Evolutionary conservation across 345 rosid species (phyloP), one percentile per base, ranked within the genome.

Genomic region (Kernera saxatilis): DNA sequence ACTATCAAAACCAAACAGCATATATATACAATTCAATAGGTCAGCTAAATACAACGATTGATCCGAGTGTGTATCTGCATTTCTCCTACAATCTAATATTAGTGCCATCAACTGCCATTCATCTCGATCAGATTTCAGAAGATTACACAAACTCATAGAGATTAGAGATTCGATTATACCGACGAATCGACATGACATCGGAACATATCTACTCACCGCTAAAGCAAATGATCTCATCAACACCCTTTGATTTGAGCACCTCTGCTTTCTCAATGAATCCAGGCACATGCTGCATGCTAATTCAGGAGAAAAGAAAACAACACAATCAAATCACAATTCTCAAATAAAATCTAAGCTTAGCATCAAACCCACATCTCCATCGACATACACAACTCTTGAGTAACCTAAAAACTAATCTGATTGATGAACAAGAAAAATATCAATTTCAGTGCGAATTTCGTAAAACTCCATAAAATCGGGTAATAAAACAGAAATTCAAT

Each of bases 241-340:
- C 85, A 18, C 96, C 98, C 85, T 94, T 91, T 14, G 95, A 78
- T 82, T 85, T 85, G 50, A 94, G 77, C 77, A 82, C 92, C 25
- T 79, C 96, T 0, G 98, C 96, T 77, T 82, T 87, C 86, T 91
- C 99, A 45, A 94, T 82, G 78, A 84, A 94, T 44, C 99, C 98
- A 8, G 99, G 99, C 6, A 94, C 96, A 78, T 94, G 99, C 83
- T 89, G 82, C 84, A 84, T 72, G 83, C 99, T 94, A 37, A 61
- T 19, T 14, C 64, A 62, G 5, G 13, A 26, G 11, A 74, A 67
- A 15, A 13, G 21, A 46, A 51, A 35, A n/a, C 60, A 66, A 66
- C 33, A 45, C 1, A 49, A 5, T 18, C 58, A 52, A 35, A 55
- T 14, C 25, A 68, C 27, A 49, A 17, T 7, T 19, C 5, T 25